These are phyloP conservation scores for Corrigiola litoralis DNA, from an alignment of 179 eudicot genomes.

Conservation along the genomic window DNA sequence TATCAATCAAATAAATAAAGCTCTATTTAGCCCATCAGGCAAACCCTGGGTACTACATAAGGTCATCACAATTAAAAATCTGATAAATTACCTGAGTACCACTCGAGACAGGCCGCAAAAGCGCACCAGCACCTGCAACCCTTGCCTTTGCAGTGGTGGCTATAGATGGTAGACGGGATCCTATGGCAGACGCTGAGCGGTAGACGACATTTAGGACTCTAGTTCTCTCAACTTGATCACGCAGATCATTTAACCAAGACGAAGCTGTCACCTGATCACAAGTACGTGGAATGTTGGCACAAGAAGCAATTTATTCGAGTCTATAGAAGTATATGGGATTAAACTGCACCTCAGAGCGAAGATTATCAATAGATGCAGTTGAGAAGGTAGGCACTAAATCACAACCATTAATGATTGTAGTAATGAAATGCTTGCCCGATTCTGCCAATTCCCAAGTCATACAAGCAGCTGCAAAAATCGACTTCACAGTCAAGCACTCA, in stretches of 20 bases:
- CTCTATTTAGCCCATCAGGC: background rate
- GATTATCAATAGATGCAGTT: conserved; percentile 84
- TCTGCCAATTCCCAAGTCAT: conserved; percentile 99
- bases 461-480: conserved; percentile 77
- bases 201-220: conserved; percentile 77
- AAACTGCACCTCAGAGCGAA: conserved; percentile 80
- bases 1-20: background rate
- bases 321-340: background rate
- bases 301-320: background rate
- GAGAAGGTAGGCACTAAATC: conserved; percentile 97
- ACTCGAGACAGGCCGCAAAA: conserved; percentile 81
- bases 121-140: conserved; percentile 92
- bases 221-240: conserved; percentile 88
- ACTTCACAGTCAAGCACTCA: conserved; percentile 7
- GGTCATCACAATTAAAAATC: background rate
- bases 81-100: conserved; percentile 65
- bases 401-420: conserved; percentile 83
- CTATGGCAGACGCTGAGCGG: conserved; percentile 92
- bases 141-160: conserved; percentile 80
- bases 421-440: conserved; percentile 85
- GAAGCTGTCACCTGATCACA: conserved; percentile 82
- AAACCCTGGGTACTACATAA: background rate
- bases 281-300: background rate
- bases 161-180: conserved; percentile 90
- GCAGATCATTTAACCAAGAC: conserved; percentile 92